Base-by-base conservation (phyloP, 1,284 basidiomycete genomes). In the Exobasidium rhododendri region DNA sequence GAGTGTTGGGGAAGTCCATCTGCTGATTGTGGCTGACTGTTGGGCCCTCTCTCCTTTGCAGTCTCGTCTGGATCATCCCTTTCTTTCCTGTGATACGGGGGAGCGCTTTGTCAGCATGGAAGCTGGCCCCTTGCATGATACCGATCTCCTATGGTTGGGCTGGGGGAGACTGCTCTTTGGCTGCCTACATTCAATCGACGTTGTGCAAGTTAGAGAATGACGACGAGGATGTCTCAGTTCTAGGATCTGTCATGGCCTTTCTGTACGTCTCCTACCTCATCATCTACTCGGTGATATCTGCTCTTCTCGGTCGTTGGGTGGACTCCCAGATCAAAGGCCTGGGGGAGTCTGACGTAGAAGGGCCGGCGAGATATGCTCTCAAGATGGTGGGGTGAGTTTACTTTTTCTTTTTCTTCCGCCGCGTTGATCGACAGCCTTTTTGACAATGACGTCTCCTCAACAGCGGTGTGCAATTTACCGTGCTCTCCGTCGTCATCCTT, bases 191-290 rank as follows among this genome's bases (percentile, higher is more conserved):
- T 68, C 80, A 81, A 66, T 73, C 75, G 30, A 74, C 74, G 2
- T 71, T 81, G 55, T 70, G 77, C 59, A 64, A 65, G 29, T 68
- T 79, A 63, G 74, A 80, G 60, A 63, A 70, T 57, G 63, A 73
- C 54, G 77, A 78, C 68, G 66, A 70, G 52, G 75, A 78, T 50
- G 74, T 81, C 40, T 80, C 76, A 14, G 69, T 79, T 14, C 74
- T 81, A 44, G 80, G 80, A 57, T 72, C 79, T 20, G 80, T 81
- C 47, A 81, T 81, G 78, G 73, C 77, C 14, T 80, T 81, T 74
- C 67, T 76, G 43, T 70, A 67, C 63, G 67, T 72, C 14, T 56
- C 63, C 30, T 72, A 72, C 64, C 67, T 72, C 51, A 59, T 70
- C 56, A 62, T 77, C 62, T 79, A 81, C 66, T 75, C 79, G 55